Evolutionary conservation across 805 yeast species (phyloP).

Genomic region (Saturnispora saitoi): DNA sequence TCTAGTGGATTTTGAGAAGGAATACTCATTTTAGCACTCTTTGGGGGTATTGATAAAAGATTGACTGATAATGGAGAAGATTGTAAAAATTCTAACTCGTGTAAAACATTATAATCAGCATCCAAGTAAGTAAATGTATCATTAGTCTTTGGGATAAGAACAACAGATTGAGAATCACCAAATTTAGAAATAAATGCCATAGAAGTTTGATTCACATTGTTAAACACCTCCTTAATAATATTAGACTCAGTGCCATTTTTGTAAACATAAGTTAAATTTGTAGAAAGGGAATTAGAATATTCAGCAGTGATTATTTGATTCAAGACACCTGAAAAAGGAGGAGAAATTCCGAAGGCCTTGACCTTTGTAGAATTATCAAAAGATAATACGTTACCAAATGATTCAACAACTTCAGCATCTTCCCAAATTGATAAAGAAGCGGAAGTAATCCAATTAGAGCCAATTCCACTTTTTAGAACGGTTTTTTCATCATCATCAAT

Average conservation of each 20-base stretch:
- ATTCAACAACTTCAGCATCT: conserved; percentile 30
- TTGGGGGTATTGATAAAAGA: conserved; percentile 24
- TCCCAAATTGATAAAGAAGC: conserved; percentile 52
- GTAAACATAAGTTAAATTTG: conserved; percentile 32
- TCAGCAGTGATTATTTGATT: conserved; percentile 33
- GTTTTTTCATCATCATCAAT: conserved; percentile 30
- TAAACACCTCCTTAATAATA: conserved; percentile 24
- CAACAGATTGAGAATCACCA: conserved; percentile 34
- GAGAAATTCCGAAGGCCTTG: conserved; percentile 27
- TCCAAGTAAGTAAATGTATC: conserved; percentile 23
- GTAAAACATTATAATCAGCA: conserved; percentile 14
- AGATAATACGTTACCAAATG: conserved; percentile 31
- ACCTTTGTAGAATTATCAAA: conserved; percentile 27
- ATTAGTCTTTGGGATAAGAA: conserved; percentile 19
- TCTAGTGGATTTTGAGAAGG: conserved; percentile 10
- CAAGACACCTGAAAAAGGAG: conserved; percentile 31
- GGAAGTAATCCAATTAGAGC: conserved; percentile 52
- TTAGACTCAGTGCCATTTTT: conserved; percentile 30
- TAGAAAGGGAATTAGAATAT: conserved; percentile 27
- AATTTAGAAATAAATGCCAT: conserved; percentile 30
- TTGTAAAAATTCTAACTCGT: conserved; percentile 17
- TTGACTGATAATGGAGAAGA: conserved; percentile 26
- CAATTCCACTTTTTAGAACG: conserved; percentile 29
- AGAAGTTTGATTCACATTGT: conserved; percentile 30
- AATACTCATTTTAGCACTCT: conserved; percentile 9